Conservation (phyloP, 2,329 filamentous ascomycete species). For the Lasiodiplodia gonubiensis region DNA sequence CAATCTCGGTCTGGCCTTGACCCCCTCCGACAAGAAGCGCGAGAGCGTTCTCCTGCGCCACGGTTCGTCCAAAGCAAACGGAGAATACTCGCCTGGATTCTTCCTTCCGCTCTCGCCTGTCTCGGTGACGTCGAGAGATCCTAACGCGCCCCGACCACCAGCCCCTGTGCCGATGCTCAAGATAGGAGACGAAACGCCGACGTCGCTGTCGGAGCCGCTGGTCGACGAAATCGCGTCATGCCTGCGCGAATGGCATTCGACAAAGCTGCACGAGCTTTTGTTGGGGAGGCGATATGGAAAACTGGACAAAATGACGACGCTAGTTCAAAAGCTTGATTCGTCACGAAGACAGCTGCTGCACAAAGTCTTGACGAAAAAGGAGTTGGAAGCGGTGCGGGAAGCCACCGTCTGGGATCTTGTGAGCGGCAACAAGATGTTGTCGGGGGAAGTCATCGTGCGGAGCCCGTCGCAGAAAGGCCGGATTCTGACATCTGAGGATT, state of each 20-base stretch:
- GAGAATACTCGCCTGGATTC: conserved; percentile 47
- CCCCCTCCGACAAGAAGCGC: conserved; percentile 41
- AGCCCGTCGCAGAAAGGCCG: conserved; percentile 83
- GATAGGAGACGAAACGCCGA: conserved; percentile 95
- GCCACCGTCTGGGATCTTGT: conserved; percentile 96
- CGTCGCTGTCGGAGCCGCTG: conserved; percentile 83
- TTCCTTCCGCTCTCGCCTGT: conserved; percentile 47
- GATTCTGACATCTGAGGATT: conserved; percentile 89
- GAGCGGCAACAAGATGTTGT: conserved; percentile 90
- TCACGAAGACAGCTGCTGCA: conserved; percentile 89
- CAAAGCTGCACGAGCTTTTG: conserved; percentile 89
- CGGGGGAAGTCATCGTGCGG: conserved; percentile 91
- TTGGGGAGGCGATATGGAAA: conserved; percentile 80
- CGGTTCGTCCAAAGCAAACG: conserved; percentile 47
- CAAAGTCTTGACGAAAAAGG: conserved; percentile 86
- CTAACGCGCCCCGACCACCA: conserved; percentile 74
- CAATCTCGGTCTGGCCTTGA: conserved; percentile 36
- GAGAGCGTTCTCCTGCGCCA: conserved; percentile 35
- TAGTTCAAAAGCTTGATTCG: conserved; percentile 83
- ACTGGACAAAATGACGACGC: conserved; percentile 78
- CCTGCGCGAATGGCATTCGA: conserved; percentile 96
- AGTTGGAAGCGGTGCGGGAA: conserved; percentile 80
- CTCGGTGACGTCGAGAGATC: conserved; percentile 61
- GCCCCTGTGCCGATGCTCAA: conserved; percentile 97
- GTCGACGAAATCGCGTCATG: conserved; percentile 98